Conservation (phyloP, 2,329 filamentous ascomycete species). For the Penicillium sp. region DNA sequence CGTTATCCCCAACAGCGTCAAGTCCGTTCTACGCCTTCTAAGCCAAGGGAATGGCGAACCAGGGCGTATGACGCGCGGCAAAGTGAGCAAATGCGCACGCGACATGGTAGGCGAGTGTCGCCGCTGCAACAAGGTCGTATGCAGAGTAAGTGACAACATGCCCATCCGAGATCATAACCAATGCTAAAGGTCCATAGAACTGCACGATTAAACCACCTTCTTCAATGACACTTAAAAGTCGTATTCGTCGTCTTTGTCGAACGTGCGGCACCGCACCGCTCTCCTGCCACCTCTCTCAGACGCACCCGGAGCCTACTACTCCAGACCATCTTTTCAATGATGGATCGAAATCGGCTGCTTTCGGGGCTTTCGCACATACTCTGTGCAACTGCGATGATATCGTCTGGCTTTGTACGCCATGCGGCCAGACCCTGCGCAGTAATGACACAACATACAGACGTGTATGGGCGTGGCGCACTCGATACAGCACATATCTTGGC, state of each 20-base stretch:
- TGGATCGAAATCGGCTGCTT: conserved; percentile 42
- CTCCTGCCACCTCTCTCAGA: conserved; percentile 26
- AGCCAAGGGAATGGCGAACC: conserved; percentile 30
- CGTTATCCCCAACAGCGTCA: conserved; percentile 30
- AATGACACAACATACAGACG: conserved; percentile 59
- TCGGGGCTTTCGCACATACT: conserved; percentile 52
- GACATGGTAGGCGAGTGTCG: conserved; percentile 85
- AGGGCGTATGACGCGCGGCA: conserved; percentile 57
- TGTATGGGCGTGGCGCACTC: conserved; percentile 86
- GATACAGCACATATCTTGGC: conserved; percentile 74
- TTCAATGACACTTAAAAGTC: conserved; percentile 62
- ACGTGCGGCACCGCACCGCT: conserved; percentile 73
- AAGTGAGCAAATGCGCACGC: conserved; percentile 74
- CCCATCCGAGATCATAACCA: background rate
- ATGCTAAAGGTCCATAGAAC: conserved; percentile 59
- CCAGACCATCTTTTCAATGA: background rate
- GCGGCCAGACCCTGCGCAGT: conserved; percentile 66
- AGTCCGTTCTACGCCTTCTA: conserved; percentile 30
- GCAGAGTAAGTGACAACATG: conserved; percentile 61
- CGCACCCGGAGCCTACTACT: conserved; percentile 35
- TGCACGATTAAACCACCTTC: conserved; percentile 82
- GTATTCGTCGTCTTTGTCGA: conserved; percentile 77
- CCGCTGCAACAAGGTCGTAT: conserved; percentile 72
- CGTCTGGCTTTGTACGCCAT: conserved; percentile 84
- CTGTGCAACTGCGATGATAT: conserved; percentile 57